Percentiles rank a stretch among this genome's conserved stretches.
Evolutionary conservation across 345 rosid genomes (phyloP).

Genomic region (Eucalyptus cloeziana): DNA sequence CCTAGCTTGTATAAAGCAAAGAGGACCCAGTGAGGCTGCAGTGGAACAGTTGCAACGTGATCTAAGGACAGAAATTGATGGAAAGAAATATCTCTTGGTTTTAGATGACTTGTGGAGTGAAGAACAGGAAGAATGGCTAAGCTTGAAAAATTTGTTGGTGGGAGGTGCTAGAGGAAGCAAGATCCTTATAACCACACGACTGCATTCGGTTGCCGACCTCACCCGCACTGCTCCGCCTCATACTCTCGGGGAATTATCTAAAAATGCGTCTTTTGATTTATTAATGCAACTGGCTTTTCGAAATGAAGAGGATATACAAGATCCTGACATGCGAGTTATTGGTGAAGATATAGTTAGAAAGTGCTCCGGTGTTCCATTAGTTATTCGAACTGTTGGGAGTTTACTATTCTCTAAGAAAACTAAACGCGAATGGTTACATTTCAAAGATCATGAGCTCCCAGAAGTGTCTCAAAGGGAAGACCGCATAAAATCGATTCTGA

Average conservation of each 20-base stretch:
- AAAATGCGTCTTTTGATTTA: background rate
- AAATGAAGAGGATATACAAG: background rate
- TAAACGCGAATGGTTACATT: too few species aligned
- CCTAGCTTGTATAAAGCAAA: fast-evolving
- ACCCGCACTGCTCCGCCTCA: fast-evolving
- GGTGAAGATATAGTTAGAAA: background rate
- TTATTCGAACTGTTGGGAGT: background rate
- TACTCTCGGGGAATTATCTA: fast-evolving
- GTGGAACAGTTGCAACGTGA: too few species aligned
- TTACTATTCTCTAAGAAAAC: too few species aligned
- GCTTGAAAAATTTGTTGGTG: background rate
- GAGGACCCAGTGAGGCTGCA: fast-evolving
- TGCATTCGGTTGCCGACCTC: fast-evolving
- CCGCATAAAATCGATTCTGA: fast-evolving
- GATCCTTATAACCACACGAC: background rate
- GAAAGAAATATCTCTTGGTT: too few species aligned
- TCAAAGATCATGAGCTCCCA: too few species aligned
- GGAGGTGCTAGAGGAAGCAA: background rate
- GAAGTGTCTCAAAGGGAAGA: too few species aligned
- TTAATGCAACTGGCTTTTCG: background rate
- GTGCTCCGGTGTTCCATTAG: background rate
- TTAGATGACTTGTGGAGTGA: too few species aligned
- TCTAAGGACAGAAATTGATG: too few species aligned
- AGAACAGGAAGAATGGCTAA: fast-evolving
- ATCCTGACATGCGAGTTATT: fast-evolving